A percentile compares a stretch with the other conserved stretches of the same genome.
Conservation (phyloP, 2,329 filamentous ascomycete genomes). For the Aspergillus novofumigatus region DNA sequence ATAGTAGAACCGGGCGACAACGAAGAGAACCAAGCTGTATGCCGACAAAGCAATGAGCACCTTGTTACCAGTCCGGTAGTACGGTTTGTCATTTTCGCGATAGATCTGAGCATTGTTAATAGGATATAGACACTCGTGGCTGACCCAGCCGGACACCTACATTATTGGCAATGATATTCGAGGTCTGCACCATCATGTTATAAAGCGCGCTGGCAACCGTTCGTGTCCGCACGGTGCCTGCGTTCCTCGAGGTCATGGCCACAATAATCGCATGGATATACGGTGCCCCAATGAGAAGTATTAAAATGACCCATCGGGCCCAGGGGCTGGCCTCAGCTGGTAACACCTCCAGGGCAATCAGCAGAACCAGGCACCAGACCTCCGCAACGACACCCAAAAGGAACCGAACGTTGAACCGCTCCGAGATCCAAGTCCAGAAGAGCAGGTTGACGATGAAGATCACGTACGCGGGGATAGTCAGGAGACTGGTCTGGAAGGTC, state of each 20-base stretch:
- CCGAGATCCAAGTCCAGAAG: constrained; percentile 50
- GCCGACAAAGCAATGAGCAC: constrained; percentile 52
- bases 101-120: constrained; percentile 46
- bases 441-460: constrained; percentile 57
- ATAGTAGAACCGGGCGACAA: constrained; percentile 42
- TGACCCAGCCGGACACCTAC: constrained; percentile 19
- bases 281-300: constrained; percentile 52
- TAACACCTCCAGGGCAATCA: constrained; percentile 50
- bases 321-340: constrained; percentile 48
- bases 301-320: constrained; percentile 50
- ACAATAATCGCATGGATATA: constrained; percentile 57
- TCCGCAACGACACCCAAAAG: constrained; percentile 52
- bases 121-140: not conserved
- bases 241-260: constrained; percentile 42
- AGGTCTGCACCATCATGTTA: constrained; percentile 44
- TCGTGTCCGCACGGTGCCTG: constrained; percentile 40
- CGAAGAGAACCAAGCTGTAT: constrained; percentile 48
- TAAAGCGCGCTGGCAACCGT: constrained; percentile 44
- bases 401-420: constrained; percentile 53
- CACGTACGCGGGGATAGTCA: constrained; percentile 57
- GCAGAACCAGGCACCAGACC: constrained; percentile 50
- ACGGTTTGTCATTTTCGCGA: constrained; percentile 51
- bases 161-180: constrained; percentile 38
- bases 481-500: constrained; percentile 59
- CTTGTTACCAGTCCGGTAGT: constrained; percentile 56